These are phyloP conservation scores for Xylariaceae sp. DNA, from an alignment of 2,329 filamentous ascomycete genomes.

Conservation along the genomic window DNA sequence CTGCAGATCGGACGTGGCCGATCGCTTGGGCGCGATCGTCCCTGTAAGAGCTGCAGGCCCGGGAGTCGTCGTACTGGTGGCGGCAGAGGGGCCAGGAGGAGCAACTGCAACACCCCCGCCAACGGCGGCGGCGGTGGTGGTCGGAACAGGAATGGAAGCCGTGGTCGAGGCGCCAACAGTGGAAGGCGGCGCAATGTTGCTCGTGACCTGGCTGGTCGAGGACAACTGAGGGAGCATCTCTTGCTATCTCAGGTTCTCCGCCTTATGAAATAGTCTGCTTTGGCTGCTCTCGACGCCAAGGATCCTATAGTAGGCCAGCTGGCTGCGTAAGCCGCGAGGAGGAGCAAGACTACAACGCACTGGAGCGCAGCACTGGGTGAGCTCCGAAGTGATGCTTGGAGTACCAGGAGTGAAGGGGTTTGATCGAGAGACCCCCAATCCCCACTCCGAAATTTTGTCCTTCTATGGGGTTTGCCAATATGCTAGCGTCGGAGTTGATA, in stretches of 20 bases:
- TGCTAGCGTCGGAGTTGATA: background rate
- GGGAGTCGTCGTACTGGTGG: conserved; percentile 22
- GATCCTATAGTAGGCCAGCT: conserved; percentile 4
- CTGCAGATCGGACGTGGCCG: conserved; percentile 34
- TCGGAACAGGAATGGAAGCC: conserved; percentile 21
- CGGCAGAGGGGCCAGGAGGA: conserved; percentile 20
- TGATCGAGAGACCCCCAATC: background rate
- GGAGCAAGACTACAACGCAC: background rate
- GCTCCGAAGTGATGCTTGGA: background rate
- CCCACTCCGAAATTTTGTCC: background rate
- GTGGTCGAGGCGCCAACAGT: conserved; percentile 22
- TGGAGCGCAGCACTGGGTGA: background rate
- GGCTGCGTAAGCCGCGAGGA: conserved; percentile 6
- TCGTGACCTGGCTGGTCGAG: conserved; percentile 28
- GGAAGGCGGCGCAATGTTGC: conserved; percentile 27
- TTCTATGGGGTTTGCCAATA: background rate
- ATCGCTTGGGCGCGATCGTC: conserved; percentile 30
- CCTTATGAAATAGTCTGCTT: background rate
- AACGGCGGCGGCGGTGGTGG: conserved; percentile 1
- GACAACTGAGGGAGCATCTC: conserved; percentile 31
- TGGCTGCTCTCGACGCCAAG: conserved; percentile 2
- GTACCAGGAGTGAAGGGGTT: background rate
- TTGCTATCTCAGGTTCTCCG: conserved; percentile 12
- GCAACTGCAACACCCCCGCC: conserved; percentile 15
- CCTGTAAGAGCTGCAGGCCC: conserved; percentile 26